phyloP scores from a whole-genome alignment of 768 basidiomycete species.

The Chalciporus chontae region DNA sequence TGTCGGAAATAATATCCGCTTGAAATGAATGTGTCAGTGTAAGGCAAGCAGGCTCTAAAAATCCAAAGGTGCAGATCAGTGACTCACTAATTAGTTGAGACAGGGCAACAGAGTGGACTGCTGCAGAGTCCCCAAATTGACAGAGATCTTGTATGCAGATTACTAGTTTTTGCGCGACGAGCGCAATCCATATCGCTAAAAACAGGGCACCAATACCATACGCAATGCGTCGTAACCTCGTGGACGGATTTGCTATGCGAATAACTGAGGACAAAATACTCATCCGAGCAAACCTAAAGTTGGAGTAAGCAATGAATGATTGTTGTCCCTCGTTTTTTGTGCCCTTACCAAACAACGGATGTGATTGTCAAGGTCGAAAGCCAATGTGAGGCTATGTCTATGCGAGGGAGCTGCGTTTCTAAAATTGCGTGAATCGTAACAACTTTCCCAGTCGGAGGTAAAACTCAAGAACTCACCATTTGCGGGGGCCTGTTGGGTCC shows the following conservation, averaged over 20 bases:
- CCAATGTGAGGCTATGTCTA: conserved; percentile 9
- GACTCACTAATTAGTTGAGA: conserved; percentile 25
- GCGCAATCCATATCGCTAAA: conserved; percentile 9
- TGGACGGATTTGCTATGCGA: conserved; percentile 18
- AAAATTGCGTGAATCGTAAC: neutral
- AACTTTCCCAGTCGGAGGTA: neutral
- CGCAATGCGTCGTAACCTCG: neutral
- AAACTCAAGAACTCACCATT: conserved; percentile 10
- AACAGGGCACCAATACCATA: conserved; percentile 18
- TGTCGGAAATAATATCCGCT: conserved; percentile 25
- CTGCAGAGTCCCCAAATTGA: conserved; percentile 1
- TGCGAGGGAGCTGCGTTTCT: too few species aligned
- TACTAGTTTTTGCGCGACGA: conserved; percentile 19
- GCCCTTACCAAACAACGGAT: conserved; percentile 20
- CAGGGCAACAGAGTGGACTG: conserved; percentile 14
- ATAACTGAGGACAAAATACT: conserved; percentile 27
- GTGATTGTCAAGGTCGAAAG: conserved; percentile 19
- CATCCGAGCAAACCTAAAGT: conserved; percentile 22
- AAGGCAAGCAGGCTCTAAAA: too few species aligned
- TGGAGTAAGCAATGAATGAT: neutral
- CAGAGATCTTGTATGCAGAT: conserved; percentile 9
- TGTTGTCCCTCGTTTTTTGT: too few species aligned
- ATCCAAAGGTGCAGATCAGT: neutral
- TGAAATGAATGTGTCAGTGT: neutral
- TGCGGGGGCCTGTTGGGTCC: conserved; percentile 4